A percentile compares a stretch with the other conserved stretches of the same genome.
phyloP scores from a whole-genome alignment of 2,329 filamentous ascomycete species.

The Aciculosporium take region DNA sequence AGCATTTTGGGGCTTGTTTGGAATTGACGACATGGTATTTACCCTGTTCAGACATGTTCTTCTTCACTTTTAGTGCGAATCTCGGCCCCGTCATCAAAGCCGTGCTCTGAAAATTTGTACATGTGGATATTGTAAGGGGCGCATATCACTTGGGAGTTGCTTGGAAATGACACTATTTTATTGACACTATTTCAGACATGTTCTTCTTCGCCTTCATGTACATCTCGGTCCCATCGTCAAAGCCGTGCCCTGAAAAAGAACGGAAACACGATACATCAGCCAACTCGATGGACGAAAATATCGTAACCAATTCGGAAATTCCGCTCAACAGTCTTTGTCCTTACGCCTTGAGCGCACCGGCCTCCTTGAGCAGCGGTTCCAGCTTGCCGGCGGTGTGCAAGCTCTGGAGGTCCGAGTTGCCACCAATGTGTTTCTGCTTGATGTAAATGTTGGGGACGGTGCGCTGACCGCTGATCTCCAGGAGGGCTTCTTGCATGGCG shows the following conservation, averaged over 20 bases:
- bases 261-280: constrained; percentile 2
- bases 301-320: not conserved
- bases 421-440: constrained; percentile 77
- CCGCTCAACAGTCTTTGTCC: constrained; percentile 9
- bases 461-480: constrained; percentile 66
- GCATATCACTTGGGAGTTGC: no score
- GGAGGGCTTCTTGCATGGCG: constrained; percentile 70
- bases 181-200: no score
- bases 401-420: constrained; percentile 71
- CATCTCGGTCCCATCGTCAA: no score
- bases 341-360: constrained; percentile 29
- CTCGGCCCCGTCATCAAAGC: no score
- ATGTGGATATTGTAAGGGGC: no score
- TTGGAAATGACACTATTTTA: no score
- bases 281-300: not conserved
- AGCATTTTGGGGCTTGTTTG: no score
- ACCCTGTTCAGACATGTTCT: no score
- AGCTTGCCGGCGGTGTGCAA: constrained; percentile 35
- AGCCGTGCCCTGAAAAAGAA: constrained; percentile 3
- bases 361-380: constrained; percentile 26
- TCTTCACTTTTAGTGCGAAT: no score
- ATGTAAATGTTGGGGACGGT: constrained; percentile 97
- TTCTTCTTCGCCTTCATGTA: no score
- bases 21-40: no score
- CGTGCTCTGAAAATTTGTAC: no score